Conservation (phyloP, 108 stramenopile genomes). For the Discostella stelligeroides region DNA sequence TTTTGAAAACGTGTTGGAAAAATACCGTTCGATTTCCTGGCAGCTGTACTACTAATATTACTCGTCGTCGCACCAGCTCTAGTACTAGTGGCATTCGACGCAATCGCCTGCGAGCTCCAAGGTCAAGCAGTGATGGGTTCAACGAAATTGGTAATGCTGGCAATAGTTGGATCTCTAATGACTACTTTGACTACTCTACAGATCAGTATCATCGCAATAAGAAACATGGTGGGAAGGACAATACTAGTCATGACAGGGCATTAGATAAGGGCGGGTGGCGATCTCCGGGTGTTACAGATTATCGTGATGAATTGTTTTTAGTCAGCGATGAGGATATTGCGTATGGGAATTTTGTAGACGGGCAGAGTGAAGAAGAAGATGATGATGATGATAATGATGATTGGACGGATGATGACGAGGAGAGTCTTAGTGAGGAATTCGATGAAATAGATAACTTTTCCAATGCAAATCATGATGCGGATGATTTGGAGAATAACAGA, state of each 20-base stretch:
- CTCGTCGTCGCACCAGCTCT: too few relatives aligned
- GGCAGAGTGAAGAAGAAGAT: slow-evolving; percentile 14
- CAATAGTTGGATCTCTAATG: slow-evolving; percentile 13
- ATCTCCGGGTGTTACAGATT: slow-evolving; percentile 53
- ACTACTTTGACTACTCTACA: neutral
- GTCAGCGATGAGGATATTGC: slow-evolving; percentile 77
- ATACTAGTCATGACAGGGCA: slow-evolving; percentile 25
- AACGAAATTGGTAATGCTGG: neutral
- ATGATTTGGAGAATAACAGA: neutral
- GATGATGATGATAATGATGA: slow-evolving; percentile 46
- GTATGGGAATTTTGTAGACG: slow-evolving; percentile 47
- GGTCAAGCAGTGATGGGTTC: neutral
- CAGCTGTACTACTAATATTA: neutral
- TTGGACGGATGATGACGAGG: slow-evolving; percentile 14
- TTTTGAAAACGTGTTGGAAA: neutral
- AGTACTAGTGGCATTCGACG: too few relatives aligned
- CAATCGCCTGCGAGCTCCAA: too few relatives aligned
- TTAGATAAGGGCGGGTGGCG: slow-evolving; percentile 48
- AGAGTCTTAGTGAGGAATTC: neutral
- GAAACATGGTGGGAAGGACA: neutral
- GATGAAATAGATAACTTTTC: neutral
- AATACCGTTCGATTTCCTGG: neutral
- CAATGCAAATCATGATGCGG: too few relatives aligned
- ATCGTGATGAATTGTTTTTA: slow-evolving; percentile 83
- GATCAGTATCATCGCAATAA: neutral